phyloP scores from a whole-genome alignment of 805 yeast genomes.

The Candida schatavii region DNA sequence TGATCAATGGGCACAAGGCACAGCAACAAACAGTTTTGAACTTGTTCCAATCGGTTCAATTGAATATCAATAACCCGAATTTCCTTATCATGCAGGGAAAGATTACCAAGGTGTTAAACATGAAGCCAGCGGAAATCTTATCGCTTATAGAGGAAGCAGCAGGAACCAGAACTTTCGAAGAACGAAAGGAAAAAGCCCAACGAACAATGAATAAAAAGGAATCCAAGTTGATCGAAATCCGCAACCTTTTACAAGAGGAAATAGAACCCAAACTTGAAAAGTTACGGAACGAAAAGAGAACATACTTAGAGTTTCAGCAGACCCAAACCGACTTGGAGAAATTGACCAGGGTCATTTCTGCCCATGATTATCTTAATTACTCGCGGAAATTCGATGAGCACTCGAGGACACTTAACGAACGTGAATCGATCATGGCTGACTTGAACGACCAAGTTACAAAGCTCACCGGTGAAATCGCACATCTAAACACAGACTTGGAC shows the following conservation, averaged over 20 bases:
- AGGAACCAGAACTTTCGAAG: conserved; percentile 94
- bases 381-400: conserved; percentile 42
- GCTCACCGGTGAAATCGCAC: conserved; percentile 52
- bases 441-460: conserved; percentile 45
- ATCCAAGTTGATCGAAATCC: conserved; percentile 74
- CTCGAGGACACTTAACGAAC: conserved; percentile 40
- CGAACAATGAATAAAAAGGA: conserved; percentile 91
- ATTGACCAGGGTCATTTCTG: conserved; percentile 67
- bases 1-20: conserved; percentile 94
- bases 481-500: conserved; percentile 59
- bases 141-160: conserved; percentile 97
- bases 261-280: conserved; percentile 89
- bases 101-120: conserved; percentile 93
- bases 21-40: conserved; percentile 90
- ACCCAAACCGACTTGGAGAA: conserved; percentile 79
- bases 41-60: conserved; percentile 89
- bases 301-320: conserved; percentile 82
- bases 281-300: conserved; percentile 75
- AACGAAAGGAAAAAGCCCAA: conserved; percentile 86
- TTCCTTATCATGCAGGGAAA: conserved; percentile 98
- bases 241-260: conserved; percentile 72
- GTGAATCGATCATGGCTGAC: conserved; percentile 37
- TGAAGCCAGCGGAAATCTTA: conserved; percentile 89
- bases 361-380: conserved; percentile 61
- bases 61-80: conserved; percentile 95